phyloP scores from a whole-genome alignment of 352 stramenopile genomes.

The Phytopythium boreale region DNA sequence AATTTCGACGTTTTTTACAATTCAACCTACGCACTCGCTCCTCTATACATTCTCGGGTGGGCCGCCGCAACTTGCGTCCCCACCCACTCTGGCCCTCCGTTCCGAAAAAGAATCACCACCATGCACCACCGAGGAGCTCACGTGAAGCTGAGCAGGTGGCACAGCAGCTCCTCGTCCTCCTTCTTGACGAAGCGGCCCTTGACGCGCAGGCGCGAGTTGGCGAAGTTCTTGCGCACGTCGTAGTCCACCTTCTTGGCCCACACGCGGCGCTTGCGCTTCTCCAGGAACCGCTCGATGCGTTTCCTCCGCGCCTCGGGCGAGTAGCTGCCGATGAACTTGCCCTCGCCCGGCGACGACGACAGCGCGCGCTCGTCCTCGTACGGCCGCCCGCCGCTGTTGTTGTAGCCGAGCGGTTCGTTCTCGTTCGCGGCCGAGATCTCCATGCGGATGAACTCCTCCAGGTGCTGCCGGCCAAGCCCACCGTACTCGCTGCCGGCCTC shows the following conservation, averaged over 20 bases:
- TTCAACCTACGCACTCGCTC: neutral
- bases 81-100: too few species aligned
- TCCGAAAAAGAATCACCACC: slow-evolving; percentile 14
- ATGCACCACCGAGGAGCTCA: slow-evolving; percentile 28
- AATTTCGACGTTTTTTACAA: neutral
- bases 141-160: slow-evolving; percentile 77
- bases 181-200: slow-evolving; percentile 99
- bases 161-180: slow-evolving; percentile 94
- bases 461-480: slow-evolving; percentile 60
- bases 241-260: slow-evolving; percentile 99
- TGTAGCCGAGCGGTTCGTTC: slow-evolving; percentile 27
- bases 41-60: neutral
- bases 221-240: slow-evolving; percentile 99
- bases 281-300: slow-evolving; percentile 87
- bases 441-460: slow-evolving; percentile 82
- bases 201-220: slow-evolving; percentile 95
- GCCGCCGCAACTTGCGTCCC: slow-evolving; percentile 25
- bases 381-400: neutral
- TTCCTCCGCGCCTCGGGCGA: slow-evolving; percentile 81
- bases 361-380: slow-evolving; percentile 19
- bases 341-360: slow-evolving; percentile 12
- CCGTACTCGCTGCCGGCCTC: slow-evolving; percentile 69
- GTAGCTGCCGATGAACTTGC: slow-evolving; percentile 77
- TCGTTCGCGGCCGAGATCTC: slow-evolving; percentile 72
- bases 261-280: slow-evolving; percentile 91